These are phyloP conservation scores for Apiospora aurea DNA, from an alignment of 2,329 filamentous ascomycete species.

Conservation along the genomic window DNA sequence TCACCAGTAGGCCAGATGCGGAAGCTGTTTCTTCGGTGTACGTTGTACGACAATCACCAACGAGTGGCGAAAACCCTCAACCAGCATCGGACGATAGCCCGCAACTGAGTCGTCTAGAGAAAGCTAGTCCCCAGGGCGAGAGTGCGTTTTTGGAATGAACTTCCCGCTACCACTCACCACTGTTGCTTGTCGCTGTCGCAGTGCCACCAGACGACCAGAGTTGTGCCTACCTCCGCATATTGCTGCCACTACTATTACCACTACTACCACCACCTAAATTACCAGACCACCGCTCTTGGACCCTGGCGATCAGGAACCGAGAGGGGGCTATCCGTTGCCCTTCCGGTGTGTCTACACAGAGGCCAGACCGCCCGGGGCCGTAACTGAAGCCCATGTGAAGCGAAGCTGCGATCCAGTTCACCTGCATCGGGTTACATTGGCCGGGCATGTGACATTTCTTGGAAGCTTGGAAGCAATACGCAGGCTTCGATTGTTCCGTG, in stretches of 20 bases:
- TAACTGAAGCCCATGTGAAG: constrained; percentile 4
- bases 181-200: not conserved
- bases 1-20: constrained; percentile 12
- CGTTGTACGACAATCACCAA: constrained; percentile 20
- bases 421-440: constrained; percentile 16
- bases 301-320: constrained; percentile 17
- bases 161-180: not conserved
- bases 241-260: not conserved
- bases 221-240: not conserved
- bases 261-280: not conserved
- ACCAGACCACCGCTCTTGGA: constrained; percentile 8
- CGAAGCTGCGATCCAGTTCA: constrained; percentile 14
- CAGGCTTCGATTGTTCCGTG: constrained; percentile 19
- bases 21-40: constrained; percentile 17
- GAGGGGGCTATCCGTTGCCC: constrained; percentile 11
- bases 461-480: constrained; percentile 14
- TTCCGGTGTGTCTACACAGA: constrained; percentile 19
- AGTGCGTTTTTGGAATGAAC: not conserved
- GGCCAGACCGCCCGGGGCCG: constrained; percentile 1
- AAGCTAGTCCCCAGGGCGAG: not conserved
- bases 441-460: constrained; percentile 16
- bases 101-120: constrained; percentile 1
- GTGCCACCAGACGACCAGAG: not conserved
- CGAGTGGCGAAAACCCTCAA: constrained; percentile 5
- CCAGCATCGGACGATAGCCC: constrained; percentile 17